Base-by-base conservation (phyloP, 495 filamentous ascomycete species). In the Hypoxylon rickii region DNA sequence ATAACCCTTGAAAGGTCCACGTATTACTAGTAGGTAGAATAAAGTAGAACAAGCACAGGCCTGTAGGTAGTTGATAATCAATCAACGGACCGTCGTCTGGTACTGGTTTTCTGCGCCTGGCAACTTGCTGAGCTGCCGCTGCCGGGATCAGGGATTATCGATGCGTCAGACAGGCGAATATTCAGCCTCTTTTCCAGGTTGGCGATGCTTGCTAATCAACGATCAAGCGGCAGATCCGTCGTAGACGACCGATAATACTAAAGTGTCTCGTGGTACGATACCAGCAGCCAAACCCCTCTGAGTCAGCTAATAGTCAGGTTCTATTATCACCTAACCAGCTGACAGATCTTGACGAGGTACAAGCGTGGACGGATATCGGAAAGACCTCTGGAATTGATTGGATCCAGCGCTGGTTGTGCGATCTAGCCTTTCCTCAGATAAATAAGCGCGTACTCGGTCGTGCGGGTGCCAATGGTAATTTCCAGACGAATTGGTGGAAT, bases 131-230 rank as follows among this genome's bases (percentile, higher is more conserved):
- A 34, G 39, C 3, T 56, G 18, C 58, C 39, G 39, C 3, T 56
- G 18, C 58, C 39, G n/a, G 59, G 59, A 63, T 63, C 53, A 63
- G 51, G 59, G 59, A 51, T 63, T 43, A 51, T 58, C 44, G 34
- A 51, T 62, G 42, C 37, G 47, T 53, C 46, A 56, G 22, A 39
- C 37, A 58, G 29, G 52, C 32, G 37, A 57, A 40, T 54, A 18
- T 63, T 63, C 42, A 53, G 59, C 53, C 48, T 63, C 59, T 63
- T 50, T n/a, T n/a, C n/a, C n/a, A n/a, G n/a, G n/a, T n/a, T 21
- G 26, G 45, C 50, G 50, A 63, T 51, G 34, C 40, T 54, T 50
- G 51, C 32, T 47, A 49, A 33, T 49, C 43, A 29, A 16, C 39
- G 40, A 37, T 50, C 21, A 48, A 48, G 21, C 13, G 45, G 33